Evolutionary conservation across 192 early-diverging fungal species (phyloP), one percentile per base, ranked within the genome.

Genomic region (Entomortierella beljakovae): DNA sequence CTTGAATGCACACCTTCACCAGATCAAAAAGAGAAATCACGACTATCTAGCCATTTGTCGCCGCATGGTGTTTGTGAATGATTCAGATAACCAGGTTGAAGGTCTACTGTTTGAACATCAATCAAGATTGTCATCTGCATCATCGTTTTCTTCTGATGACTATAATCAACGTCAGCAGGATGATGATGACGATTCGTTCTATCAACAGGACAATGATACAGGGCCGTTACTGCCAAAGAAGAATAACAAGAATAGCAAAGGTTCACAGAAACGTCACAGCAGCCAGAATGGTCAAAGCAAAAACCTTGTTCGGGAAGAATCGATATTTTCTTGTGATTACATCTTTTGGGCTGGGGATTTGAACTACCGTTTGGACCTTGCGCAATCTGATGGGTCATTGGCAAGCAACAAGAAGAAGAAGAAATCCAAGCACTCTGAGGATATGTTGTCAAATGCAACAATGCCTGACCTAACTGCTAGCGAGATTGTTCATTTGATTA

Each of bases 281-380:
- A 42, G 31, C 8, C 56, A 54, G 6, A 16, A 38, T 15, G 7
- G 29, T 3, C 49, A 51, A 28, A 35, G 29, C 33, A 72, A 72
- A 35, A 64, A 38, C 20, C 25, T 37, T n/a, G 49, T 32, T 16
- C 58, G 73, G 65, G 73, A 76, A n/a, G 73, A 76, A 32, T 42
- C 61, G 28, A 73, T 81, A 6, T 73, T 73, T 46, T 61, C 58
- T 6, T 71, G 70, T 49, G 70, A 81, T 34, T 81, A 81, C 56
- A 70, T 73, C 42, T 81, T 81, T 40, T 73, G 70, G 66, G 32
- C 71, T 4, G 80, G 80, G 6, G 80, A 81, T n/a, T 65, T 81
- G 28, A 81, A 81, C 55, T 81, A 81, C 31, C 80, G 80, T 22
- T 51, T 81, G 16, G 67, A 72, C 49, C 61, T 81, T 13, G 42